Conservation (phyloP, 192 early-diverging fungal genomes). For the Coemansia furcata region DNA sequence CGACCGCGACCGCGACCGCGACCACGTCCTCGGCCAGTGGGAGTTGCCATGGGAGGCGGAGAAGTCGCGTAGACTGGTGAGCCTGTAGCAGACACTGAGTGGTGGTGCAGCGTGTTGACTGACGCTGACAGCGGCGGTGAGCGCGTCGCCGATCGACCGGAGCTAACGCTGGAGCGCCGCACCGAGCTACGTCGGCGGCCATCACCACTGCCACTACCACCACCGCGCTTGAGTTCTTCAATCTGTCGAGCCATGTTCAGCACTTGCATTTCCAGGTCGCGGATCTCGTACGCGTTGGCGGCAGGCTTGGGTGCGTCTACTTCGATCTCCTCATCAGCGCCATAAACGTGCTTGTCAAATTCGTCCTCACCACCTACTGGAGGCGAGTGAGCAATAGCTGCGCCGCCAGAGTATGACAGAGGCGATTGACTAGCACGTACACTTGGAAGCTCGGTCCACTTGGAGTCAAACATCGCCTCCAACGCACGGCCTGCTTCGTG, state of each 20-base stretch:
- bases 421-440: constrained; percentile 34
- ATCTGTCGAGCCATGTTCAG: constrained; percentile 51
- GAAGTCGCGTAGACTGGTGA: constrained; percentile 35
- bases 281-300: constrained; percentile 42
- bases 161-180: constrained; percentile 49
- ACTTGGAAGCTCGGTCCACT: constrained; percentile 61
- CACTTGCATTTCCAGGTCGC: constrained; percentile 49
- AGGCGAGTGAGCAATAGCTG: constrained; percentile 39
- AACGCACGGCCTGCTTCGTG: constrained; percentile 68
- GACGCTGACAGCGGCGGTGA: constrained; percentile 43
- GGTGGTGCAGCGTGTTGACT: constrained; percentile 17
- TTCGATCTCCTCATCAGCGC: constrained; percentile 44
- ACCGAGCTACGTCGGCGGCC: constrained; percentile 39
- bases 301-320: constrained; percentile 38
- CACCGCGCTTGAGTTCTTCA: constrained; percentile 42
- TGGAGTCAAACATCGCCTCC: constrained; percentile 76
- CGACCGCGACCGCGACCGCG: constrained; percentile 36
- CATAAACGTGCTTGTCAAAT: constrained; percentile 51
- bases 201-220: constrained; percentile 1
- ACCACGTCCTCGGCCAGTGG: constrained; percentile 23
- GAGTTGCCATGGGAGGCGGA: constrained; percentile 14
- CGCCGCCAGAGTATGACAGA: constrained; percentile 17
- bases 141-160: constrained; percentile 38
- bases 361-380: constrained; percentile 48
- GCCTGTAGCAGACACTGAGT: constrained; percentile 9